Conservation (phyloP, 176 grass and related monocot genomes). For the Oryza nivara region DNA sequence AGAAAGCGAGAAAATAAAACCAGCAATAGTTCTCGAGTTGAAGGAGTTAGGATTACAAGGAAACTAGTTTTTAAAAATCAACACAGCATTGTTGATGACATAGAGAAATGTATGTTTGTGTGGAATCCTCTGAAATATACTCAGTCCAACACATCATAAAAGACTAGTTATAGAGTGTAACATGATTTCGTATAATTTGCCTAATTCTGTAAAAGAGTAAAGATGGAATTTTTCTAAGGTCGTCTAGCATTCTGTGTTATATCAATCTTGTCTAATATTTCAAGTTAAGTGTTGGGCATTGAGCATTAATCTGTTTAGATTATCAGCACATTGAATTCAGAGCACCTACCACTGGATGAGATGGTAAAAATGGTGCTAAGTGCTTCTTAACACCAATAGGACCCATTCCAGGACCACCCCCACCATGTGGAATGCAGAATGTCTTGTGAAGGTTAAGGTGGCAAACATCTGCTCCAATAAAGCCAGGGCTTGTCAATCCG, state of each 20-base stretch:
- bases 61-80: background rate
- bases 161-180: background rate
- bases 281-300: background rate
- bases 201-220: background rate
- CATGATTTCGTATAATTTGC: background rate
- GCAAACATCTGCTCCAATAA: constrained; percentile 98
- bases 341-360: constrained; percentile 88
- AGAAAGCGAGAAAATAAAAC: background rate
- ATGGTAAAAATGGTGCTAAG: constrained; percentile 96
- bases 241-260: background rate
- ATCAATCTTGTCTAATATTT: background rate
- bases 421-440: constrained; percentile 99
- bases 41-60: background rate
- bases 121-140: no score
- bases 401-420: constrained; percentile 98
- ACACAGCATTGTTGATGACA: background rate
- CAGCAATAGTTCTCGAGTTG: background rate
- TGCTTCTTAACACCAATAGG: constrained; percentile 99
- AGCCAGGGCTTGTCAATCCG: constrained; percentile 95
- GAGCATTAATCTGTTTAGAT: background rate
- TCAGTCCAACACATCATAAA: no score
- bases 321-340: constrained; percentile 33
- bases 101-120: constrained; percentile 2
- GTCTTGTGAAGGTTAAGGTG: constrained; percentile 99
- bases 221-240: background rate